Evolutionary conservation across 2,329 filamentous ascomycete genomes (phyloP), one percentile per base, ranked within the genome.

Genomic region (Fusarium fujikuroi): DNA sequence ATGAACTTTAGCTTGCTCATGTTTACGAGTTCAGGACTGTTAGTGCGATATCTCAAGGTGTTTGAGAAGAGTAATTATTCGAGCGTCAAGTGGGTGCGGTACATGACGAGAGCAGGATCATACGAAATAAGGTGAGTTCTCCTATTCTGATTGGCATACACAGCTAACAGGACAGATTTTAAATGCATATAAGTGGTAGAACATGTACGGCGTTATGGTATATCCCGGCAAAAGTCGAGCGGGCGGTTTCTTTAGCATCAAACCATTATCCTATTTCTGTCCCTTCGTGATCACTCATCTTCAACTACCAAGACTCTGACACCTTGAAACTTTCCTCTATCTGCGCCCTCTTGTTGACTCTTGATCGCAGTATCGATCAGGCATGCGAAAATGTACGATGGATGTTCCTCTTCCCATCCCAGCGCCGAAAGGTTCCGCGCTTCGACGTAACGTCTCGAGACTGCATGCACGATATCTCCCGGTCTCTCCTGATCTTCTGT

Each of bases 51-150:
- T 82, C 84, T 99, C 65, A 99, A 99, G 85, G 96, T 99, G 4
- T 99, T 99, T 85, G 96, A 99, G 86, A 99, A 99, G 91, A 96
- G 90, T 83, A 98, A 98, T 83, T 99, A 99, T 82, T 97, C 93
- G 72, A 97, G 95, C 80, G 96, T 99, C 54, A 99, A 99, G 84
- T 99, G 96, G 96, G 96, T 99, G 77, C 88, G 96, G 77, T 99
- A 99, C 83, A 98, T 99, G 96, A 99, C 96, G 23, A 91, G 95
- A 75, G 96, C 95, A 21, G 96, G 96, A 34, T 98, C 95, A 83
- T 99, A 99, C 83, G 96, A 99, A 85, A 97, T 99, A 81, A 88
- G 95, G 92, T 97, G 75, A 77, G 84, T 53, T 7, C 9, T 25
- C 12, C n/a, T 9, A 19, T 32, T 32, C 25, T 16, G 16, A 18